Percentiles rank a stretch among this genome's conserved stretches.
Evolutionary conservation across 768 basidiomycete species (phyloP).

Genomic region (Russula vinacea): DNA sequence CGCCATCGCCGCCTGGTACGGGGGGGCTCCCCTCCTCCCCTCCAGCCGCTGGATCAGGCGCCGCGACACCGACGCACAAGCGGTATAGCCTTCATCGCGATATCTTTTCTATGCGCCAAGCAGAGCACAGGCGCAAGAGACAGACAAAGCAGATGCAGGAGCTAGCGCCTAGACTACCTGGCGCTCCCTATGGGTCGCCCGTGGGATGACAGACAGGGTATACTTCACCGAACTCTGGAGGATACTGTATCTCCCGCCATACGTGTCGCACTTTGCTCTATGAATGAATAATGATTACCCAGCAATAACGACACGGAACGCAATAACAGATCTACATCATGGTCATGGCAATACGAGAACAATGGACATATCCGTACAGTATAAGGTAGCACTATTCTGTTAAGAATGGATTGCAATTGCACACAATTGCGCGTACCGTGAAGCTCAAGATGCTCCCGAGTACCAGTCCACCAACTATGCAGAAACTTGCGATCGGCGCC

Average conservation of each 20-base stretch:
- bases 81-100: slow-evolving; percentile 80
- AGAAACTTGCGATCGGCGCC: slow-evolving; percentile 78
- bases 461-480: slow-evolving; percentile 69
- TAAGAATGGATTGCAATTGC: slow-evolving; percentile 71
- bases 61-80: slow-evolving; percentile 53
- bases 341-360: not conserved
- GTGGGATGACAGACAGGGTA: not conserved
- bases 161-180: slow-evolving; percentile 68
- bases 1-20: slow-evolving; percentile 36
- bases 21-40: slow-evolving; percentile 33
- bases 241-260: not conserved
- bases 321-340: not conserved
- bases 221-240: not conserved
- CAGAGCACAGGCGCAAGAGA: slow-evolving; percentile 67
- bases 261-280: not conserved
- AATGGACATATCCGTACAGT: not conserved
- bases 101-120: slow-evolving; percentile 74
- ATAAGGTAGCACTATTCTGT: not conserved
- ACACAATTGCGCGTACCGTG: slow-evolving; percentile 65
- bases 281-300: not conserved
- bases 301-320: not conserved
- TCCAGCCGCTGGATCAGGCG: slow-evolving; percentile 21
- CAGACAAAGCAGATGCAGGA: slow-evolving; percentile 66
- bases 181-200: slow-evolving; percentile 37
- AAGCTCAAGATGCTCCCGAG: slow-evolving; percentile 80